A percentile compares a stretch with the other conserved stretches of the same genome.
phyloP scores from a whole-genome alignment of 331 rosid genomes.

The Dryas integrifolia region DNA sequence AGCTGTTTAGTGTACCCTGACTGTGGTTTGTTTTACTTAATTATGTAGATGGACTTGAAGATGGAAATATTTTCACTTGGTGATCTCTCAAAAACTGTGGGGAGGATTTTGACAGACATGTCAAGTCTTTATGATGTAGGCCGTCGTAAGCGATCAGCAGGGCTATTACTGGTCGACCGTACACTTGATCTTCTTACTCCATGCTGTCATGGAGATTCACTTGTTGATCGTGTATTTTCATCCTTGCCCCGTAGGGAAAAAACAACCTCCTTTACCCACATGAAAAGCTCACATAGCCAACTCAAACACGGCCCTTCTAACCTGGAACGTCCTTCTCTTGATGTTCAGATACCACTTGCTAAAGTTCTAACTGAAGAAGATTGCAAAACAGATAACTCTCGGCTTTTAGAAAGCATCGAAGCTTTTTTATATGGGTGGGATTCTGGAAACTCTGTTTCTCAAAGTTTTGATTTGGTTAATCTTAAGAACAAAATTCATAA shows the following conservation, averaged over 20 bases:
- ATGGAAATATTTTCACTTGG: constrained; percentile 94
- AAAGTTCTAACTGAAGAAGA: constrained; percentile 59
- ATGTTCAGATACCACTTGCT: constrained; percentile 80
- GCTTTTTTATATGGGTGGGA: constrained; percentile 83
- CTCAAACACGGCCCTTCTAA: constrained; percentile 47
- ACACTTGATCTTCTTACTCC: constrained; percentile 94
- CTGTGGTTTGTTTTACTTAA: constrained; percentile 32
- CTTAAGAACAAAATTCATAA: constrained; percentile 46
- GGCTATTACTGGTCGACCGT: constrained; percentile 78
- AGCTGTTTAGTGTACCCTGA: constrained; percentile 30
- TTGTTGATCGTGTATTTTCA: constrained; percentile 75
- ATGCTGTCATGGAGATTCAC: constrained; percentile 91
- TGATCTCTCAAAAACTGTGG: constrained; percentile 79
- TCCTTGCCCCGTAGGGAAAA: constrained; percentile 63
- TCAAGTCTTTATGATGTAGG: constrained; percentile 96
- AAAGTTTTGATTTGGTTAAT: constrained; percentile 48
- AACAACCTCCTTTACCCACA: constrained; percentile 42
- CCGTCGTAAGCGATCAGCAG: constrained; percentile 79
- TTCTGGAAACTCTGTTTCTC: constrained; percentile 53
- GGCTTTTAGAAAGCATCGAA: constrained; percentile 60
- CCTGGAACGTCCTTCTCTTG: constrained; percentile 68
- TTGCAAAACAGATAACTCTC: constrained; percentile 40
- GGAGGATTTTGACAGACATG: constrained; percentile 84
- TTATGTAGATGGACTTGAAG: constrained; percentile 91
- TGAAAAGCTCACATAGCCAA: constrained; percentile 52